Evolutionary conservation across 345 rosid genomes (phyloP).

Genomic region (Raphanus sativus): DNA sequence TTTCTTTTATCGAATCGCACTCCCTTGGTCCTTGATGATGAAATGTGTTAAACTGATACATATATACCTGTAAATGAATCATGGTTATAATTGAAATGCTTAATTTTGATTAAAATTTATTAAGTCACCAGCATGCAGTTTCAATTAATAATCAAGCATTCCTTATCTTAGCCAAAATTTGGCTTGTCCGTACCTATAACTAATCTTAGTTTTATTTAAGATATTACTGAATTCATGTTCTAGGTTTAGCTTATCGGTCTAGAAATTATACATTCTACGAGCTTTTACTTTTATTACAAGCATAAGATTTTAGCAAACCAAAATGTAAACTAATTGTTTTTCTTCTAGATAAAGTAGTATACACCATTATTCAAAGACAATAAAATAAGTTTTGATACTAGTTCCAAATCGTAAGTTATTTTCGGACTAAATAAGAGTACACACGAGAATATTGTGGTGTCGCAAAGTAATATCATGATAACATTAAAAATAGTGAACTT

Average conservation of each 20-base stretch:
- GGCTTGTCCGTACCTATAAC: not conserved
- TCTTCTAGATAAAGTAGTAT: not conserved
- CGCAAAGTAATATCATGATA: constrained; percentile 5
- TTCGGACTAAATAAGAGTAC: not conserved
- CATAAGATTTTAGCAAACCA: not conserved
- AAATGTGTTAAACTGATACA: not conserved
- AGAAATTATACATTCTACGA: not conserved
- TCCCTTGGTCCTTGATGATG: constrained; percentile 3
- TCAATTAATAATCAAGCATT: not conserved
- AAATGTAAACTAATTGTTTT: not conserved
- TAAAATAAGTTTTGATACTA: not conserved
- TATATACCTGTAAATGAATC: not conserved
- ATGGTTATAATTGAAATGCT: not conserved
- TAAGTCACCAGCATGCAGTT: not conserved
- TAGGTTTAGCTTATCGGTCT: not conserved
- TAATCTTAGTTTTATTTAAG: not conserved
- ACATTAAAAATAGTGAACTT: not conserved
- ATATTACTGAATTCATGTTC: not conserved
- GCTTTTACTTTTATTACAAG: not conserved
- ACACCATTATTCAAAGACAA: not conserved
- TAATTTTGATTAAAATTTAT: not conserved
- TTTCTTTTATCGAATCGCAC: constrained; percentile 23
- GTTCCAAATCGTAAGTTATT: not conserved
- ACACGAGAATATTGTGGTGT: not conserved
- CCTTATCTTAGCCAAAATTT: not conserved